Conservation (phyloP, 1,284 basidiomycete species). For the Tetrapyrgos nigripes region DNA sequence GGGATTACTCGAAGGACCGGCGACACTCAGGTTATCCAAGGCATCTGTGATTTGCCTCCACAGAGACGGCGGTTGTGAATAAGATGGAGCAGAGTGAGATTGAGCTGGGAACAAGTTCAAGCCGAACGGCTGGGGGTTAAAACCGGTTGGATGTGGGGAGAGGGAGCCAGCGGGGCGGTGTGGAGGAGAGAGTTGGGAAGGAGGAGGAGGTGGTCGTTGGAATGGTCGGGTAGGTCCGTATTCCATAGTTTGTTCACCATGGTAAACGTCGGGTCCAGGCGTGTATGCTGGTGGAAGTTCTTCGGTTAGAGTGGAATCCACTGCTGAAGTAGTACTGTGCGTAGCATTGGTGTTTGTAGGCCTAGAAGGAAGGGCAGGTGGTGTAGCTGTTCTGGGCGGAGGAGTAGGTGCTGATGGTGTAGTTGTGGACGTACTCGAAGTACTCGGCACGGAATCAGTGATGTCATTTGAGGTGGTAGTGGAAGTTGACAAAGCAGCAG, state of each 20-base stretch:
- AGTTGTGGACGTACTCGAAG: background rate
- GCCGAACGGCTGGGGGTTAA: background rate
- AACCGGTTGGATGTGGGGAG: constrained; percentile 9
- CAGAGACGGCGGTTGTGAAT: constrained; percentile 14
- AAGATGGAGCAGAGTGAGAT: constrained; percentile 3
- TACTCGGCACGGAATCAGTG: background rate
- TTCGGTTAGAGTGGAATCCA: constrained; percentile 33
- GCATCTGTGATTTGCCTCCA: constrained; percentile 20
- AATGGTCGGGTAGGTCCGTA: constrained; percentile 69
- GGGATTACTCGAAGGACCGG: constrained; percentile 4
- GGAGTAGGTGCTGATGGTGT: background rate
- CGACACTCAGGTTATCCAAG: constrained; percentile 13
- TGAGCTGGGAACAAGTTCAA: constrained; percentile 18
- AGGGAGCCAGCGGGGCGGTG: constrained; percentile 17
- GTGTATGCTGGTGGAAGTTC: constrained; percentile 75
- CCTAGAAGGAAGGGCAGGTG: background rate
- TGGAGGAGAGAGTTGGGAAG: constrained; percentile 18
- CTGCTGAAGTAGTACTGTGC: background rate
- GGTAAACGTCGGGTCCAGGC: constrained; percentile 51
- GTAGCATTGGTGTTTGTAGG: background rate
- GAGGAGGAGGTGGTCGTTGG: constrained; percentile 47
- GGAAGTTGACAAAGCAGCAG: background rate
- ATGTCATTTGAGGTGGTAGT: background rate
- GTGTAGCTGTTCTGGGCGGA: background rate
- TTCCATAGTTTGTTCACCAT: constrained; percentile 67